A percentile compares a stretch with the other conserved stretches of the same genome.
phyloP scores from a whole-genome alignment of 441 rosid species.

The Euphorbia schlechtendalii region DNA sequence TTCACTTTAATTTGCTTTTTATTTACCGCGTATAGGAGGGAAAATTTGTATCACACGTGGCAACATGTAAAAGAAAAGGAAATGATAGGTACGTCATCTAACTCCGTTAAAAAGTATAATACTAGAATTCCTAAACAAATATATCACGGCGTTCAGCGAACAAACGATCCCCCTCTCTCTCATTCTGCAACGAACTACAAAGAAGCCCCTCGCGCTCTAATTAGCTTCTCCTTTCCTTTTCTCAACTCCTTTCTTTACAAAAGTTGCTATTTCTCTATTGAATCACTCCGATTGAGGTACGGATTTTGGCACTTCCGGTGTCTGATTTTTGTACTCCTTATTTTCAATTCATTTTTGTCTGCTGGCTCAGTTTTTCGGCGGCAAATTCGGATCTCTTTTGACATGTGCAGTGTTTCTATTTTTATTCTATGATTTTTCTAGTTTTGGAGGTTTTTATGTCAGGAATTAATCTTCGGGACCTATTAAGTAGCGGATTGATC shows the following conservation, averaged over 20 bases:
- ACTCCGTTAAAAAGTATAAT: too few species aligned
- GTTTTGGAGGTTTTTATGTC: constrained; percentile 25
- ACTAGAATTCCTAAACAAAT: too few species aligned
- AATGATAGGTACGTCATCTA: constrained; percentile 22
- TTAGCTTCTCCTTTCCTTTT: constrained; percentile 13
- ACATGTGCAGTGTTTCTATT: constrained; percentile 16
- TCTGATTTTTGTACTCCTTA: background rate
- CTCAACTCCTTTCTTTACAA: too few species aligned
- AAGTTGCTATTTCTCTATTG: background rate
- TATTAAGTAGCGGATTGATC: constrained; percentile 31
- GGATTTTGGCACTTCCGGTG: background rate
- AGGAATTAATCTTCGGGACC: constrained; percentile 31
- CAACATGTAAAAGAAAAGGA: constrained; percentile 13
- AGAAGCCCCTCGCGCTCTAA: background rate
- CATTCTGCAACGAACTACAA: too few species aligned
- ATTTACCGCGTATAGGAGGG: constrained; percentile 18
- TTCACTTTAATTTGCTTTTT: too few species aligned
- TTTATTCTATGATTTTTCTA: constrained; percentile 21
- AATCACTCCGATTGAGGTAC: constrained; percentile 14
- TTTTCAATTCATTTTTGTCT: too few species aligned
- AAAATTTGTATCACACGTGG: background rate
- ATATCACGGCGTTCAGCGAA: constrained; percentile 52
- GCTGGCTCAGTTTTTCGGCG: constrained; percentile 28
- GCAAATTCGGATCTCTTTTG: constrained; percentile 50
- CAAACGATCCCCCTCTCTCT: too few species aligned